Evolutionary conservation across 495 filamentous ascomycete genomes (phyloP).

Genomic region (Penicillium turbatum): DNA sequence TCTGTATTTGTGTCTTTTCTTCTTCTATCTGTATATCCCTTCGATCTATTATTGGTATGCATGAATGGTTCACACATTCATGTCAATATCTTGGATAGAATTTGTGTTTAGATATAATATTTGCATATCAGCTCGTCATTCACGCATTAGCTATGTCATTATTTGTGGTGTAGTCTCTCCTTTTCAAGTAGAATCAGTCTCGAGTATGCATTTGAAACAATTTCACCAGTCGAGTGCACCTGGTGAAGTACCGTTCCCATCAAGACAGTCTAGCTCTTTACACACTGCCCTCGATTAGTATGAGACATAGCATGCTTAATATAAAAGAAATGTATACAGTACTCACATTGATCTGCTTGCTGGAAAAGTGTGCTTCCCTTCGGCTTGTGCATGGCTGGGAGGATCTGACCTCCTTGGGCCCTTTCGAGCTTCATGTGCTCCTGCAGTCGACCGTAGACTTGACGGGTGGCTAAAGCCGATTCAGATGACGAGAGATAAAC

Average conservation of each 20-base stretch:
- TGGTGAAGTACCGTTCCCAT: slow-evolving; percentile 1
- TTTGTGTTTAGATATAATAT: no score
- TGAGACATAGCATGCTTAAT: not conserved
- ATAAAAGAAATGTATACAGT: no score
- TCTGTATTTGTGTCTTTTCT: no score
- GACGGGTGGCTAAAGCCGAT: not conserved
- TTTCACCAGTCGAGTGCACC: slow-evolving; percentile 20
- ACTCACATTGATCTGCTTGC: slow-evolving; percentile 36
- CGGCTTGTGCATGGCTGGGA: slow-evolving; percentile 31
- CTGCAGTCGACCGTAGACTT: slow-evolving; percentile 21
- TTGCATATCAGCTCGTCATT: no score
- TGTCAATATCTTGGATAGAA: no score
- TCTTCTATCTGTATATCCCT: no score
- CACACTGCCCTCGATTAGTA: slow-evolving; percentile 22
- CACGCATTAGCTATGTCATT: no score
- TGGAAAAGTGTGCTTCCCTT: slow-evolving; percentile 29
- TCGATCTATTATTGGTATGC: no score
- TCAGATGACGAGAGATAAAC: not conserved
- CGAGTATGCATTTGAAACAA: not conserved
- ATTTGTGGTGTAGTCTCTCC: not conserved
- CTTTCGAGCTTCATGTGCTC: slow-evolving; percentile 33
- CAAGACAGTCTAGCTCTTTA: slow-evolving; percentile 32
- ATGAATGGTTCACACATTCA: no score
- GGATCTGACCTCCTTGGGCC: slow-evolving; percentile 19
- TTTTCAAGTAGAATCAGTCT: not conserved